Conservation (phyloP, 495 filamentous ascomycete genomes). For the Ascodesmis nigricans region DNA sequence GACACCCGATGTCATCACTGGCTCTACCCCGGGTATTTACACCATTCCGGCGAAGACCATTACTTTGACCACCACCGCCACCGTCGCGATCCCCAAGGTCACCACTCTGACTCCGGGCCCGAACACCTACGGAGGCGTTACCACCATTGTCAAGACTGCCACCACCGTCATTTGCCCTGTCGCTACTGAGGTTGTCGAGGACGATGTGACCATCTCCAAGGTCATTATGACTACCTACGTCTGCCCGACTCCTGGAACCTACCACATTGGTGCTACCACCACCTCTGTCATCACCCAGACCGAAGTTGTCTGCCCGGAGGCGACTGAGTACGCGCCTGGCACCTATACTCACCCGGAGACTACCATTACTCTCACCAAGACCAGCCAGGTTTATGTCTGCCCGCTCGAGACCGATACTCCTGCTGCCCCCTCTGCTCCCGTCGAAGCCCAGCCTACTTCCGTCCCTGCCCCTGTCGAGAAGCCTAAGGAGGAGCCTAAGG, state of each 20-base stretch:
- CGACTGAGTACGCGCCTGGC: constrained; percentile 42
- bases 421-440: constrained; percentile 11
- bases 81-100: constrained; percentile 40
- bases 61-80: constrained; percentile 41
- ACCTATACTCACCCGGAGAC: constrained; percentile 50
- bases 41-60: constrained; percentile 60
- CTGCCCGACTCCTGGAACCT: constrained; percentile 59
- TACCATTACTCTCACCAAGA: constrained; percentile 45
- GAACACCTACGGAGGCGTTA: constrained; percentile 55
- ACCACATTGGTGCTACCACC: constrained; percentile 54
- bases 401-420: constrained; percentile 33
- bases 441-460: constrained; percentile 7
- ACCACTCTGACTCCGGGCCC: constrained; percentile 41
- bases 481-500: neutral
- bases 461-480: neutral
- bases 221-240: constrained; percentile 50
- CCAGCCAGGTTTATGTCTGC: constrained; percentile 47
- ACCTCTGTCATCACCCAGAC: constrained; percentile 31
- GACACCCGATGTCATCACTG: constrained; percentile 42
- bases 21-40: constrained; percentile 51
- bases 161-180: constrained; percentile 57
- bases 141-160: constrained; percentile 43
- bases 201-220: constrained; percentile 41
- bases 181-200: constrained; percentile 39
- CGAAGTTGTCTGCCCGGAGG: constrained; percentile 40